Evolutionary conservation across 257 asterid genomes (phyloP).

Genomic region (Eustoma russellianum): DNA sequence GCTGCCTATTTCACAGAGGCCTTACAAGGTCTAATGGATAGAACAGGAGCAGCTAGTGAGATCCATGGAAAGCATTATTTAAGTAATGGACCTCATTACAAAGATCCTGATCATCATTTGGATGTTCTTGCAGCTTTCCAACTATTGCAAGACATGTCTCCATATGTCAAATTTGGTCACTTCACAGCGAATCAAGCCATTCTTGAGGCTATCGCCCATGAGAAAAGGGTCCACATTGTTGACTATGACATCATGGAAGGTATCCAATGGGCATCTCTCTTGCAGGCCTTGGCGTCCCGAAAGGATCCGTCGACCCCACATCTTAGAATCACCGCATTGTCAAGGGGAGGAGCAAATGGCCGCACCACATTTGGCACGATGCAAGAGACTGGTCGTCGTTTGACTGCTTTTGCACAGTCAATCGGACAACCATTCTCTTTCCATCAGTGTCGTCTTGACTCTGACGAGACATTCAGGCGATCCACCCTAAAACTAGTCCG

Average conservation of each 20-base stretch:
- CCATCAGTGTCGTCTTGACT: conserved; percentile 57
- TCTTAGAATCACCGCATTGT: conserved; percentile 69
- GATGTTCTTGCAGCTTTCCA: conserved; percentile 72
- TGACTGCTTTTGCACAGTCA: conserved; percentile 64
- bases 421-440: conserved; percentile 67
- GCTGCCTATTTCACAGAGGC: conserved; percentile 71
- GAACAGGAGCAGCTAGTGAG: conserved; percentile 11
- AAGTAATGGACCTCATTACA: conserved; percentile 13
- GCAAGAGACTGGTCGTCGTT: conserved; percentile 70
- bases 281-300: conserved; percentile 70
- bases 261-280: conserved; percentile 74
- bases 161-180: conserved; percentile 74
- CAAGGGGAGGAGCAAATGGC: conserved; percentile 40
- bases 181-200: conserved; percentile 84
- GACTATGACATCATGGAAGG: conserved; percentile 91
- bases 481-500: conserved; percentile 48
- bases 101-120: conserved; percentile 43
- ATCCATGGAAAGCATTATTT: conserved; percentile 8
- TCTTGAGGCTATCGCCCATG: conserved; percentile 52
- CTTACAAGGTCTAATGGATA: conserved; percentile 47
- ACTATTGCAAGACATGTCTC: conserved; percentile 76
- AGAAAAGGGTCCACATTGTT: conserved; percentile 61
- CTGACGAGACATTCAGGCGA: conserved; percentile 52
- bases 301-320: conserved; percentile 60
- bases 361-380: conserved; percentile 53